Evolutionary conservation across 2,329 filamentous ascomycete genomes (phyloP).

Genomic region (Colletotrichum caudatum): DNA sequence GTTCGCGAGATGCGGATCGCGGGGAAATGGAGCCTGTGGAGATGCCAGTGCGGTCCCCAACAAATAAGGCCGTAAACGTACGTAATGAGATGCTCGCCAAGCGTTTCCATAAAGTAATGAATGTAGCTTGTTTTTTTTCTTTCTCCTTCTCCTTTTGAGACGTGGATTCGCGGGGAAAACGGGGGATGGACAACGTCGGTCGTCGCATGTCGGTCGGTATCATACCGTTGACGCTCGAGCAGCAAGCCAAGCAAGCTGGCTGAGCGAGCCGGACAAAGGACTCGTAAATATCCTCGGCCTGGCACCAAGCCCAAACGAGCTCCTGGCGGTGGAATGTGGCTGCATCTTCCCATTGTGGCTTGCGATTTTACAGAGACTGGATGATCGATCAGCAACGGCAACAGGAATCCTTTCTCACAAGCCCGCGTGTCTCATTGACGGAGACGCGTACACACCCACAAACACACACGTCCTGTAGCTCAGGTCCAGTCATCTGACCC

Average conservation of each 20-base stretch:
- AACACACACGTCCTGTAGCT: background rate
- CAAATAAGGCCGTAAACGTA: constrained; percentile 17
- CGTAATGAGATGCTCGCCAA: constrained; percentile 28
- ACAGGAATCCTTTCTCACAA: background rate
- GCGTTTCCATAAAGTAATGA: constrained; percentile 39
- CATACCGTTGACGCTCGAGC: background rate
- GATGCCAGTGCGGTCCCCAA: constrained; percentile 3
- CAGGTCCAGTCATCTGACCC: background rate
- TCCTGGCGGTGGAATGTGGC: background rate
- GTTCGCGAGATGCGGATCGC: constrained; percentile 8
- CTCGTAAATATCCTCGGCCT: constrained; percentile 11
- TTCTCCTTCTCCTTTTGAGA: background rate
- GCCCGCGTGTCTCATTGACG: constrained; percentile 18
- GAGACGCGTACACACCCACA: background rate
- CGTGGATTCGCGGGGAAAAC: constrained; percentile 41
- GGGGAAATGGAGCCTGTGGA: constrained; percentile 20
- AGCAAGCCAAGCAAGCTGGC: background rate
- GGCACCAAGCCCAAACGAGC: background rate
- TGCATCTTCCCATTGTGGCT: constrained; percentile 5
- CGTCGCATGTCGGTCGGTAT: background rate
- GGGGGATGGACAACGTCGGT: constrained; percentile 16
- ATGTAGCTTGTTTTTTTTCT: constrained; percentile 17
- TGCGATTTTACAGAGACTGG: background rate
- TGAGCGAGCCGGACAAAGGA: background rate
- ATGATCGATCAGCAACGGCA: background rate